Conservation (phyloP, 768 basidiomycete species). For the Lactarius indigo region DNA sequence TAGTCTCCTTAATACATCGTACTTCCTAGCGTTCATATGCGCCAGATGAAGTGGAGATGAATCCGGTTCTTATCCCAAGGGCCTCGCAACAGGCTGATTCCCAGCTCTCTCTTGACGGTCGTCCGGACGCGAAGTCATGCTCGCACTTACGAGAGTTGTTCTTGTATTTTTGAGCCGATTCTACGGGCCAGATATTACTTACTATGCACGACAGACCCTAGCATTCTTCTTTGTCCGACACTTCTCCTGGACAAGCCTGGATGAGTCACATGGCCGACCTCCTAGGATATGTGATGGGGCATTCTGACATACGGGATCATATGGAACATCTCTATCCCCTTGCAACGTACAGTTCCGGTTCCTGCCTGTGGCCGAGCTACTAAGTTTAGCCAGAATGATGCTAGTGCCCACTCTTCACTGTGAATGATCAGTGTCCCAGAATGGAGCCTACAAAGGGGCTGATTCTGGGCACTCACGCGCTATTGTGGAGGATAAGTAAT, state of each 20-base stretch:
- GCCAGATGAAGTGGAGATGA: constrained; percentile 13
- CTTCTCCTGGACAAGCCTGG: neutral
- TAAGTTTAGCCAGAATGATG: constrained; percentile 11
- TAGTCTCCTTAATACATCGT: constrained; percentile 2
- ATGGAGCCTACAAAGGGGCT: constrained; percentile 11
- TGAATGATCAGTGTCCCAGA: constrained; percentile 13
- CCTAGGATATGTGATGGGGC: neutral
- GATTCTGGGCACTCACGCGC: neutral
- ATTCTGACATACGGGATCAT: neutral
- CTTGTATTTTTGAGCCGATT: neutral
- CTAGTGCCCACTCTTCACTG: constrained; percentile 3
- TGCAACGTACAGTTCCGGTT: constrained; percentile 2
- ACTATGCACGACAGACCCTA: neutral
- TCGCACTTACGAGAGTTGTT: constrained; percentile 4
- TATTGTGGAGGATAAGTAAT: neutral
- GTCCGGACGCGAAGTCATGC: neutral
- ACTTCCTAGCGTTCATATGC: neutral
- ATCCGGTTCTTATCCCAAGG: constrained; percentile 1
- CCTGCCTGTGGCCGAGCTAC: constrained; percentile 18
- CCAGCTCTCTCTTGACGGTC: constrained; percentile 13
- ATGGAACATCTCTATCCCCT: neutral
- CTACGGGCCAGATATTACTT: neutral
- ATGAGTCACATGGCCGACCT: neutral
- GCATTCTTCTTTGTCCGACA: neutral
- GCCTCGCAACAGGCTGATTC: constrained; percentile 16